Conservation (phyloP, 768 basidiomycete genomes). For the Boletellus sp. region DNA sequence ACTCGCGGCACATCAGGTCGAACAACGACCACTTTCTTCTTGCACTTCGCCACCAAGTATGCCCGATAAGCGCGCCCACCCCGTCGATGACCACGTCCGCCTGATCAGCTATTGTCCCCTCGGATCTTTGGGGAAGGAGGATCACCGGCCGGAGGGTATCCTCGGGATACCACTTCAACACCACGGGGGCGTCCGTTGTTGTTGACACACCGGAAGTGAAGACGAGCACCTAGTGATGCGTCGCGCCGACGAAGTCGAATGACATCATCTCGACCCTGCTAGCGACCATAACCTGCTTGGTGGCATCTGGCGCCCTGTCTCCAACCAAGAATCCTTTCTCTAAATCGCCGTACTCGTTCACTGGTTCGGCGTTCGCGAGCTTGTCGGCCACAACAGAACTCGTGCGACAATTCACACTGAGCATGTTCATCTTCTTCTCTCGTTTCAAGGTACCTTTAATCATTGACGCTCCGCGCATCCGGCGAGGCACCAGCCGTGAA, state of each 20-base stretch:
- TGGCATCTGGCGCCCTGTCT: conserved; percentile 16
- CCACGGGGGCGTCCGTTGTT: conserved; percentile 5
- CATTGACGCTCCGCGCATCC: background rate
- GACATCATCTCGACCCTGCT: background rate
- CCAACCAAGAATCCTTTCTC: conserved; percentile 7
- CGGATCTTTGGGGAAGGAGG: conserved; percentile 8
- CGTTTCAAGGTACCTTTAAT: background rate
- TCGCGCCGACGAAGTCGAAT: background rate
- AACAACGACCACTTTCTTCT: conserved; percentile 33
- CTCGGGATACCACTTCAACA: conserved; percentile 3
- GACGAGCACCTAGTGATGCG: conserved; percentile 24
- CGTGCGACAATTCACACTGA: conserved; percentile 53
- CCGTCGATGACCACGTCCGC: conserved; percentile 36
- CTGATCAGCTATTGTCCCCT: conserved; percentile 5
- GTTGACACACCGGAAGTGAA: conserved; percentile 15
- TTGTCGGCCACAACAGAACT: conserved; percentile 45
- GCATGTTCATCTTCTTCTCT: conserved; percentile 33
- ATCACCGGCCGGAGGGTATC: conserved; percentile 7
- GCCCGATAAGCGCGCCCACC: conserved; percentile 38
- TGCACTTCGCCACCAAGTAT: conserved; percentile 33
- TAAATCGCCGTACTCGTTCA: conserved; percentile 4
- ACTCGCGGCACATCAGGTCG: conserved; percentile 47
- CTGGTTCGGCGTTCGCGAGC: background rate
- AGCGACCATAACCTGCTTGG: background rate
- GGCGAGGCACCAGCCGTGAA: conserved; percentile 30